Percentiles rank a stretch among this genome's conserved stretches.
Conservation (phyloP, 176 grass and related monocot species). For the Hordeum vulgare region MorexV3_pseudomolecules_assembly NC_058518.1:445434057-445434556, state of each 20-base stretch:
- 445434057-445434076: not conserved
- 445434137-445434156: not conserved
- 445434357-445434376: not conserved
- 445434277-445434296: not conserved
- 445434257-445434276: not conserved
- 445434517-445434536: no score
- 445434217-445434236: not conserved
- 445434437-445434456: no score
- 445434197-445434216: not conserved
- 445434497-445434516: no score
- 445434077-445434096: not conserved
- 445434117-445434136: not conserved
- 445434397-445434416: no score
- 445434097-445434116: not conserved
- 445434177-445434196: not conserved
- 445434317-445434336: no score
- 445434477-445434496: no score
- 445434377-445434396: no score
- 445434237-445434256: not conserved
- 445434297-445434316: not conserved
- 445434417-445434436: no score
- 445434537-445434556: no score
- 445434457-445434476: no score
- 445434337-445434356: not conserved
- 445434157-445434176: not conserved